These are phyloP conservation scores for Platanthera guangdongensis DNA, from an alignment of 106 monocot species.

Conservation along the genomic window DNA sequence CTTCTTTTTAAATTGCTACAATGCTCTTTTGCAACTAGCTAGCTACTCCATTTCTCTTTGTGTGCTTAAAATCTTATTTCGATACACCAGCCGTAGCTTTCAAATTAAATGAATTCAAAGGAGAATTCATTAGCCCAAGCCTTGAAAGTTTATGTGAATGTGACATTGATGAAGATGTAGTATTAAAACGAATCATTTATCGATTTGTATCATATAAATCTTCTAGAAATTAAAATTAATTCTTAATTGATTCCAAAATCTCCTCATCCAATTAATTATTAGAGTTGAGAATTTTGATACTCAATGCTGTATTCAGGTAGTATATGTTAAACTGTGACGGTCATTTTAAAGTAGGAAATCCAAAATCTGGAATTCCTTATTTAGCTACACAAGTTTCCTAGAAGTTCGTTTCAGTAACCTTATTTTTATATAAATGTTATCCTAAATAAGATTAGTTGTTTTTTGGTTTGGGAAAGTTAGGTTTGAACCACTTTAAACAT, in stretches of 20 bases:
- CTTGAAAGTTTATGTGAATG: neutral
- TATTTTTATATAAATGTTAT: neutral
- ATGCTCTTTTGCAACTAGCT: neutral
- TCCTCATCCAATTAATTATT: neutral
- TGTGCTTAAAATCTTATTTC: neutral
- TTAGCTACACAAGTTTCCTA: neutral
- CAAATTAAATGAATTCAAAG: neutral
- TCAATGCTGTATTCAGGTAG: neutral
- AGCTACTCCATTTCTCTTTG: neutral
- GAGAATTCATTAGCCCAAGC: neutral
- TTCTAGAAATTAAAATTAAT: conserved; percentile 1
- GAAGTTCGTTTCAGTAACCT: neutral
- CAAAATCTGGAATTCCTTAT: neutral
- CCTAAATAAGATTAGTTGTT: neutral
- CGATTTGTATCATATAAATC: neutral
- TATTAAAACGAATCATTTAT: neutral
- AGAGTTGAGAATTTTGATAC: neutral
- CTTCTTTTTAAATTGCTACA: neutral
- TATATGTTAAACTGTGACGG: neutral
- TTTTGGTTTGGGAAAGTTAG: neutral
- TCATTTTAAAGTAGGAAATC: neutral
- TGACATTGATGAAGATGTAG: neutral
- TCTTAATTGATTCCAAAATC: neutral
- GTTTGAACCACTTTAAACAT: neutral
- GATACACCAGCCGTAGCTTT: neutral